Evolutionary conservation across 1,284 basidiomycete species (phyloP).

Genomic region (Sporisorium reilianum): DNA sequence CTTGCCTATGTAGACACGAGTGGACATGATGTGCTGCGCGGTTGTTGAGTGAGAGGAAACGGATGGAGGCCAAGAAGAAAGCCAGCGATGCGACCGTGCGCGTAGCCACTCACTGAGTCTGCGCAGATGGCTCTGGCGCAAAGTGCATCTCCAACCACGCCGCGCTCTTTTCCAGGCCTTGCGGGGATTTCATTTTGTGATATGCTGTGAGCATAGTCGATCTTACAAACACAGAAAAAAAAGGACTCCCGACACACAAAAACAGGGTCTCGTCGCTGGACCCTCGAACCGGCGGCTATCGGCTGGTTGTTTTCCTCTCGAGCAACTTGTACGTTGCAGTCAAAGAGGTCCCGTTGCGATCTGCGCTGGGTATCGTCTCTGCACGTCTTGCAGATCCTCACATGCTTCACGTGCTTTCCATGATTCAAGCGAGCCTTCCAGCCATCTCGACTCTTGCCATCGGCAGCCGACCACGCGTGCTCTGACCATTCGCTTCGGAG

Average conservation of each 20-base stretch:
- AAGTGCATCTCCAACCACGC: background rate
- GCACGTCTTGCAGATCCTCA: background rate
- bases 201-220: background rate
- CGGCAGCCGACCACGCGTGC: slow-evolving; percentile 2
- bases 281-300: slow-evolving; percentile 5
- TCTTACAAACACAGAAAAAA: background rate
- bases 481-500: no score
- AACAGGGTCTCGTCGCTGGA: slow-evolving; percentile 1
- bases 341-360: slow-evolving; percentile 4
- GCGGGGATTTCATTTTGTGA: background rate
- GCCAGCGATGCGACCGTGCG: slow-evolving; percentile 2
- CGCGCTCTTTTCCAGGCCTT: background rate
- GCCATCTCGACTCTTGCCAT: no score
- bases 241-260: background rate
- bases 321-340: slow-evolving; percentile 42
- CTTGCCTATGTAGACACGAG: slow-evolving; percentile 66
- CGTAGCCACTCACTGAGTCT: background rate
- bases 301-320: no score
- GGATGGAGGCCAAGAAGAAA: slow-evolving; percentile 16
- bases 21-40: slow-evolving; percentile 31
- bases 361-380: slow-evolving; percentile 4
- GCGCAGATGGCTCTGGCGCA: slow-evolving; percentile 9
- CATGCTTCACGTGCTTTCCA: background rate
- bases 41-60: background rate
- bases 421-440: slow-evolving; percentile 5